A percentile compares a stretch with the other conserved stretches of the same genome.
Evolutionary conservation across 2,329 filamentous ascomycete genomes (phyloP).

Genomic region (Conoideocrella luteorostrata): DNA sequence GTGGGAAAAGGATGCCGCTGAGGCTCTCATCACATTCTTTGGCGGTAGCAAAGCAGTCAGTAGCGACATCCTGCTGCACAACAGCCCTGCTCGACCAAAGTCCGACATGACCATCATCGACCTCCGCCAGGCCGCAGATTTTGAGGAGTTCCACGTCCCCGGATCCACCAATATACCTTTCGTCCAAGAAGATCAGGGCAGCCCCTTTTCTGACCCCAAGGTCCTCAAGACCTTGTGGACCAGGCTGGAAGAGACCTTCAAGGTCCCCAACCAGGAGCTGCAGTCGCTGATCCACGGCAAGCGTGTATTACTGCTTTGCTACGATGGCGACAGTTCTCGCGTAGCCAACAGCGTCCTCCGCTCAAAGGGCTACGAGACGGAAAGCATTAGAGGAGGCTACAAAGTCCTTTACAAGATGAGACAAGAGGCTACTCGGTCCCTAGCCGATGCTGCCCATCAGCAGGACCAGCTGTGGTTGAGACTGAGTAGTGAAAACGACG

Average conservation of each 20-base stretch:
- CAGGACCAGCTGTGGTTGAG: background rate
- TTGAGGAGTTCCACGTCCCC: slow-evolving; percentile 34
- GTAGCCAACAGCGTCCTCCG: slow-evolving; percentile 48
- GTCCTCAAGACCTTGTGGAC: slow-evolving; percentile 40
- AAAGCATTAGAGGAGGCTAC: slow-evolving; percentile 38
- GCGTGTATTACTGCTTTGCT: slow-evolving; percentile 42
- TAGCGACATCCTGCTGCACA: slow-evolving; percentile 5
- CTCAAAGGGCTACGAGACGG: slow-evolving; percentile 40
- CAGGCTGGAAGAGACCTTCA: slow-evolving; percentile 38
- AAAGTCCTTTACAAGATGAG: slow-evolving; percentile 10
- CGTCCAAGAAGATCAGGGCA: slow-evolving; percentile 25
- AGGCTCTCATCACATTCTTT: slow-evolving; percentile 29
- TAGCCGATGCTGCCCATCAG: background rate
- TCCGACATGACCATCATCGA: slow-evolving; percentile 35
- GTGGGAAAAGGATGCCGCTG: slow-evolving; percentile 39
- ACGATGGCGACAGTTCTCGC: slow-evolving; percentile 47
- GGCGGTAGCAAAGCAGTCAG: slow-evolving; percentile 10
- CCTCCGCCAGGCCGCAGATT: slow-evolving; percentile 36
- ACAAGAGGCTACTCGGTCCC: too few species aligned
- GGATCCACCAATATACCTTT: slow-evolving; percentile 39
- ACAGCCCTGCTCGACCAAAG: slow-evolving; percentile 9
- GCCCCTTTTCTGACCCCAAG: slow-evolving; percentile 39
- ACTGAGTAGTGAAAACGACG: slow-evolving; percentile 3
- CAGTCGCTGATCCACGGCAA: slow-evolving; percentile 20
- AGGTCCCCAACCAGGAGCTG: slow-evolving; percentile 15